Conservation (phyloP, 2,329 filamentous ascomycete genomes). For the Pseudocercospora fijiensis region DNA sequence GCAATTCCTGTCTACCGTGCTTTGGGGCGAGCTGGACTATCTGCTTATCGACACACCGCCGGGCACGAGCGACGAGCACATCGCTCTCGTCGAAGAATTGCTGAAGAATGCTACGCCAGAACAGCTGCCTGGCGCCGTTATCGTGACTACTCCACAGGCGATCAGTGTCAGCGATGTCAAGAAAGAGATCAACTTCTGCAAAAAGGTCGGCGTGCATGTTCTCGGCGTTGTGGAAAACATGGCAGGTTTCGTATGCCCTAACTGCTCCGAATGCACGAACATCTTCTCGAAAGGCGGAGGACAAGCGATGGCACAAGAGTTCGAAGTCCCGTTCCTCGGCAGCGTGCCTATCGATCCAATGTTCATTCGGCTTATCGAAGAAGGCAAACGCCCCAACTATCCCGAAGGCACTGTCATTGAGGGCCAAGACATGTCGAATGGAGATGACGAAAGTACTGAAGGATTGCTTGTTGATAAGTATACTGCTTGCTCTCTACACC, state of each 20-base stretch:
- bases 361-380: conserved; percentile 84
- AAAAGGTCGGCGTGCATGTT: conserved; percentile 74
- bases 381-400: conserved; percentile 64
- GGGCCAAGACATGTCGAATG: conserved; percentile 50
- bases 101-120: conserved; percentile 49
- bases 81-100: conserved; percentile 78
- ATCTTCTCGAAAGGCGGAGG: conserved; percentile 92
- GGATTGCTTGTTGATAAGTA: conserved; percentile 68
- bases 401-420: conserved; percentile 65
- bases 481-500: conserved; percentile 65
- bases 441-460: conserved; percentile 34
- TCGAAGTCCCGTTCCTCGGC: conserved; percentile 78
- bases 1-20: conserved; percentile 88
- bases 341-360: conserved; percentile 89
- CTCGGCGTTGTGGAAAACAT: conserved; percentile 97
- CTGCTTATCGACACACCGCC: conserved; percentile 94
- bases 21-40: conserved; percentile 86
- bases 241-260: conserved; percentile 82
- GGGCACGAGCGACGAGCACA: conserved; percentile 95
- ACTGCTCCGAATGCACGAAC: conserved; percentile 80
- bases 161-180: conserved; percentile 90
- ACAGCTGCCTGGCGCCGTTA: conserved; percentile 80
- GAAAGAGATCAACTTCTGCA: conserved; percentile 92
- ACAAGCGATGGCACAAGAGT: conserved; percentile 82
- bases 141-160: conserved; percentile 95